These are phyloP conservation scores for Fistulinella cinereoalba DNA, from an alignment of 1,284 basidiomycete genomes.

Conservation along the genomic window DNA sequence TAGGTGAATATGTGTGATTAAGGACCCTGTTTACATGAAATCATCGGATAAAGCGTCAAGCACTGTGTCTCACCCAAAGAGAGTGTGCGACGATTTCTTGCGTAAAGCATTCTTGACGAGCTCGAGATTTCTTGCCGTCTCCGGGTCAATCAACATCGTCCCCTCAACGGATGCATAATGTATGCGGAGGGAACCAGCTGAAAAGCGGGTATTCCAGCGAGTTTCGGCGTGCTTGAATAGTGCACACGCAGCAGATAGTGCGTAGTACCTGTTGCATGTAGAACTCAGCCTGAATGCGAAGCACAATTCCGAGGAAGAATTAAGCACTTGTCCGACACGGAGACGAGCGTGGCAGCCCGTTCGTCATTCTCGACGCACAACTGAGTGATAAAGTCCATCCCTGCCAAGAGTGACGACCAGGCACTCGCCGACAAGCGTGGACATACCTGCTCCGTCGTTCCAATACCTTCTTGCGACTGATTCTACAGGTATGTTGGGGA, in stretches of 20 bases:
- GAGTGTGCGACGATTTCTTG: constrained; percentile 63
- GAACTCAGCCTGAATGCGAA: constrained; percentile 13
- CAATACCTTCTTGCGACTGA: constrained; percentile 75
- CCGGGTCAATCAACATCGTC: constrained; percentile 90
- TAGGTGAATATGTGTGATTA: constrained; percentile 84
- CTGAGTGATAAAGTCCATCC: constrained; percentile 73
- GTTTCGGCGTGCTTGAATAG: constrained; percentile 79
- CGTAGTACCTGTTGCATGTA: constrained; percentile 66
- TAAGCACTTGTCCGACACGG: constrained; percentile 72
- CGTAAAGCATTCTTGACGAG: constrained; percentile 72
- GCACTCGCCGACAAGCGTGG: background rate
- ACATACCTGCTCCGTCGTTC: constrained; percentile 72
- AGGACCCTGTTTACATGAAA: constrained; percentile 45
- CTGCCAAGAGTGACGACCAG: constrained; percentile 40
- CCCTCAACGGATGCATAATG: constrained; percentile 78
- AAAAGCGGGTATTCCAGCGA: constrained; percentile 66
- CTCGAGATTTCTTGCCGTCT: constrained; percentile 84
- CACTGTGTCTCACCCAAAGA: constrained; percentile 62
- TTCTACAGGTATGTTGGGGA: constrained; percentile 62
- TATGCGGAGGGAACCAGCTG: constrained; percentile 73
- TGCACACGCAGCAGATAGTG: constrained; percentile 79
- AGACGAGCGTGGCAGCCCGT: constrained; percentile 69
- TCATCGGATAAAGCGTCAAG: background rate
- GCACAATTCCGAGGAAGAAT: constrained; percentile 25
- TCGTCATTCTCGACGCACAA: constrained; percentile 76